A percentile compares a stretch with the other conserved stretches of the same genome.
phyloP scores from a whole-genome alignment of 2,329 filamentous ascomycete species.

The Paraphoma chrysanthemicola region DNA sequence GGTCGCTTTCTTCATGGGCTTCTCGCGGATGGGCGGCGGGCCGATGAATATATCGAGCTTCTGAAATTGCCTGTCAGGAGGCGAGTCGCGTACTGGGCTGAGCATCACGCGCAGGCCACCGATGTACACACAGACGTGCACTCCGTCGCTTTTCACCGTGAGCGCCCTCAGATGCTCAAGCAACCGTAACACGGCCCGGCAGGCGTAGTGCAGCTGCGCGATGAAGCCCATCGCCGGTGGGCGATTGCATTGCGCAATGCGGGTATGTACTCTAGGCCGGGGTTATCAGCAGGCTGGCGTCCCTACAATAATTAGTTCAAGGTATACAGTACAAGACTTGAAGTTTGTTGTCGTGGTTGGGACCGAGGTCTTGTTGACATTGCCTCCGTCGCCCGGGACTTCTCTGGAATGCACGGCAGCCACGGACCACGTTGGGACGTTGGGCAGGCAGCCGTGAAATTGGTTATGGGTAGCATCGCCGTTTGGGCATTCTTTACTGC shows the following conservation, averaged over 20 bases:
- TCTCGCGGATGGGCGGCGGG: conserved; percentile 3
- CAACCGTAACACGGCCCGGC: not conserved
- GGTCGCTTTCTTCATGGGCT: conserved; percentile 20
- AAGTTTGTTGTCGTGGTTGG: not conserved
- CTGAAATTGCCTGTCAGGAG: conserved; percentile 4
- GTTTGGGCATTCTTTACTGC: not conserved
- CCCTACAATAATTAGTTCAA: not conserved
- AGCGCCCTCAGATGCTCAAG: conserved; percentile 9
- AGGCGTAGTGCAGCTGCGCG: conserved; percentile 10
- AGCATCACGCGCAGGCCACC: conserved; percentile 15
- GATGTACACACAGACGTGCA: conserved; percentile 10
- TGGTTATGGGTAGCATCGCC: not conserved
- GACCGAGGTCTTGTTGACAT: not conserved
- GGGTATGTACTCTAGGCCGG: not conserved
- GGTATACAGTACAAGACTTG: not conserved
- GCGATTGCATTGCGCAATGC: conserved; percentile 8
- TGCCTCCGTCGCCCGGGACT: not conserved
- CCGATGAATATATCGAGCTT: conserved; percentile 7
- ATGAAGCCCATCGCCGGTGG: conserved; percentile 13
- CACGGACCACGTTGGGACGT: not conserved
- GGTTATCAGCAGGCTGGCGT: not conserved
- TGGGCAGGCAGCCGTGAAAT: not conserved
- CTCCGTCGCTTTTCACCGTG: conserved; percentile 12
- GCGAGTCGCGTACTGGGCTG: conserved; percentile 4
- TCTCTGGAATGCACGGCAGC: not conserved